These are phyloP conservation scores for Nigrograna mackinnonii DNA, from an alignment of 2,329 filamentous ascomycete species.

Conservation along the genomic window DNA sequence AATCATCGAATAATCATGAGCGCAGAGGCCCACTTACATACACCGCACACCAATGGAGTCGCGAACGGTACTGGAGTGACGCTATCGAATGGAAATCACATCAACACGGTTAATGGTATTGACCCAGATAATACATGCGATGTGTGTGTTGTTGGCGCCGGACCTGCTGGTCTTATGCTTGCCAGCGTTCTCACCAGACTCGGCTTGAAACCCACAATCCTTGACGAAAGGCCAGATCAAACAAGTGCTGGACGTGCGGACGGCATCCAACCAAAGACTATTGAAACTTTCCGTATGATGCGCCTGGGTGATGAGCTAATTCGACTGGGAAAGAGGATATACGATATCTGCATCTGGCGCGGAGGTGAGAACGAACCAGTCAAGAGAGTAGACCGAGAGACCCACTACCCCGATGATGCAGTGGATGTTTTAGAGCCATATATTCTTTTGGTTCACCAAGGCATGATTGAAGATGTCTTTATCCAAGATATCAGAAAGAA, in stretches of 20 bases:
- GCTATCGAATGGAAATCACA: no score
- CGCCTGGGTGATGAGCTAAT: constrained; percentile 70
- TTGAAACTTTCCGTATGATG: constrained; percentile 76
- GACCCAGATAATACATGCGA: no score
- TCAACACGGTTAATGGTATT: no score
- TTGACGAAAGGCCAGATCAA: constrained; percentile 70
- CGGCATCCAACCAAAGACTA: constrained; percentile 76
- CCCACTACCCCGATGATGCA: constrained; percentile 65
- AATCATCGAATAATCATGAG: no score
- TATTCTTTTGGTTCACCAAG: constrained; percentile 66
- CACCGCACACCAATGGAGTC: no score
- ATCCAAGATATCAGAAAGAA: constrained; percentile 69
- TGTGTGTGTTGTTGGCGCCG: constrained; percentile 46
- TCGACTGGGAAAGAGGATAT: constrained; percentile 69
- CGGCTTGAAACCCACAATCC: constrained; percentile 66
- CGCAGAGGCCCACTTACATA: no score
- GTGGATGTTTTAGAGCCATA: constrained; percentile 59
- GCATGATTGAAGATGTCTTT: constrained; percentile 74
- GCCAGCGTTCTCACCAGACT: constrained; percentile 63
- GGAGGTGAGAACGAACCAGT: constrained; percentile 52
- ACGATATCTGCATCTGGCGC: constrained; percentile 79
- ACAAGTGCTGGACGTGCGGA: constrained; percentile 72
- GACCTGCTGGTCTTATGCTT: constrained; percentile 48
- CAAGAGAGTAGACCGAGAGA: constrained; percentile 65
- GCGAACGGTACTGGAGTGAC: no score